These are phyloP conservation scores for Magnusiomyces suaveolens DNA, from an alignment of 1,139 yeast species.

Conservation along the genomic window DNA sequence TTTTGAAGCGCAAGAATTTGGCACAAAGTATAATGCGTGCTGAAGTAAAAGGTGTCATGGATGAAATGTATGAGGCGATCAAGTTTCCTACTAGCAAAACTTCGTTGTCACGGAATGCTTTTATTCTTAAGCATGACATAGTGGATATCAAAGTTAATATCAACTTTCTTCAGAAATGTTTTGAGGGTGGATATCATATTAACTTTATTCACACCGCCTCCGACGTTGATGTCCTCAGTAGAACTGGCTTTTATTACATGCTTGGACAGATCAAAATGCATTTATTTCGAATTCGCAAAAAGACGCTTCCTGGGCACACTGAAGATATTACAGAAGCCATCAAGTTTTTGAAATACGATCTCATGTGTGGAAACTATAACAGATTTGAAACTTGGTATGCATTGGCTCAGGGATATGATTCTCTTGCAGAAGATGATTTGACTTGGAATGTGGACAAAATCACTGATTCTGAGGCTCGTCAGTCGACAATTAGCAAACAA, in stretches of 20 bases:
- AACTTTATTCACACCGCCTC: constrained; percentile 34
- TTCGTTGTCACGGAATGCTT: constrained; percentile 21
- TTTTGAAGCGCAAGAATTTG: constrained; percentile 52
- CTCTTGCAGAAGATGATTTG: constrained; percentile 75
- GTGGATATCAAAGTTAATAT: constrained; percentile 25
- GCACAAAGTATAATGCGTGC: constrained; percentile 42
- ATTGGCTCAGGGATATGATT: constrained; percentile 72
- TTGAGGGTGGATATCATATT: constrained; percentile 45
- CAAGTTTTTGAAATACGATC: constrained; percentile 53
- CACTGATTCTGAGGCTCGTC: constrained; percentile 53
- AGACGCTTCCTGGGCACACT: constrained; percentile 67
- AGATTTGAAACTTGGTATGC: constrained; percentile 82
- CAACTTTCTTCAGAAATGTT: constrained; percentile 43
- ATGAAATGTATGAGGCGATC: constrained; percentile 58
- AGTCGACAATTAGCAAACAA: constrained; percentile 54
- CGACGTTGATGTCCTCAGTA: constrained; percentile 33
- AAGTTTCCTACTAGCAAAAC: constrained; percentile 50
- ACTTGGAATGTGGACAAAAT: constrained; percentile 86
- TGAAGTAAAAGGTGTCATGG: constrained; percentile 65
- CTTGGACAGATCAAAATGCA: constrained; percentile 63
- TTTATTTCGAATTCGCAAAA: constrained; percentile 53
- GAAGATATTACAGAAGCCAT: constrained; percentile 74
- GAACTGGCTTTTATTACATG: constrained; percentile 59
- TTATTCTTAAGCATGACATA: neutral
- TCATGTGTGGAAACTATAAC: constrained; percentile 48